Conservation (phyloP, 2,329 filamentous ascomycete genomes). For the Stagonosporopsis vannaccii region DNA sequence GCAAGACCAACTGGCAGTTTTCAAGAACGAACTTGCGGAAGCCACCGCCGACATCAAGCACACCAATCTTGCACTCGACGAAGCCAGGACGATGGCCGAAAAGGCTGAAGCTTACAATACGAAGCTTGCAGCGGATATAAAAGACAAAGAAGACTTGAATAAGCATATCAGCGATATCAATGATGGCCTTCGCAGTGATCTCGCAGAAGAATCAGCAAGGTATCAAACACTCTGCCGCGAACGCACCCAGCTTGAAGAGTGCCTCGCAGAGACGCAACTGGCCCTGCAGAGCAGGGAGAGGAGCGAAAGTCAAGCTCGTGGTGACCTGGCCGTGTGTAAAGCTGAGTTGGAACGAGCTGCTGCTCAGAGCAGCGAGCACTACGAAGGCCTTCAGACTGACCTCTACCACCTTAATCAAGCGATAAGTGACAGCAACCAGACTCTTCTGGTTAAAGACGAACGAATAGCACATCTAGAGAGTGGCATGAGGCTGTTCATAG, state of each 20-base stretch:
- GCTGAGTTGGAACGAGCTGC: not conserved
- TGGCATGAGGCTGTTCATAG: too few species aligned
- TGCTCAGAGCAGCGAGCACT: not conserved
- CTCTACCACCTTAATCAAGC: not conserved
- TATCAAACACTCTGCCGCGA: not conserved
- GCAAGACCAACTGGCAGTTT: not conserved
- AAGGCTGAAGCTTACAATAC: not conserved
- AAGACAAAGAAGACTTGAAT: not conserved
- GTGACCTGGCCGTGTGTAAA: not conserved
- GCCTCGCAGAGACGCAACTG: not conserved
- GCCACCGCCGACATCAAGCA: not conserved
- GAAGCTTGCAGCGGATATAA: not conserved
- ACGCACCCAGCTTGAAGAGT: not conserved
- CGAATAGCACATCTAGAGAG: conserved; percentile 1
- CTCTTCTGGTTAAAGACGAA: not conserved
- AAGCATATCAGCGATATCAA: not conserved
- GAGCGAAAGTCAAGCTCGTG: not conserved
- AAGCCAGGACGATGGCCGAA: not conserved
- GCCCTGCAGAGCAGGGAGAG: not conserved
- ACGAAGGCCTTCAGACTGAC: not conserved
- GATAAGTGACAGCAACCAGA: not conserved
- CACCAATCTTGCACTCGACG: not conserved
- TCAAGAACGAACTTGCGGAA: not conserved
- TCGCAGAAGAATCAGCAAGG: not conserved
- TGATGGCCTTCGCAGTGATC: not conserved